Base-by-base conservation (phyloP, 176 grass and related monocot genomes). In the Aegilops sharonensis region DNA sequence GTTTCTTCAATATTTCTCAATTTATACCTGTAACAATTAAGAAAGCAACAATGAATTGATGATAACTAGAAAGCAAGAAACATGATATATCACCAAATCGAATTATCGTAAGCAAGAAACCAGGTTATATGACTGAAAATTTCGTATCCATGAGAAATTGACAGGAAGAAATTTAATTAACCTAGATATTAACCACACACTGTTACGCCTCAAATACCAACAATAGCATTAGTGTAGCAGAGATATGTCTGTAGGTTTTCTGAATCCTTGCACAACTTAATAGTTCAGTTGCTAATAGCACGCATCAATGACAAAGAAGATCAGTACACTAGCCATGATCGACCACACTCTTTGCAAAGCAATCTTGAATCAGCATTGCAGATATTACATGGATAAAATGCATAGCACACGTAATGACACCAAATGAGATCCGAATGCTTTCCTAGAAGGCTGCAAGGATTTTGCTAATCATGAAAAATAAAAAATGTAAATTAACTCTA, bases 1-100 rank as follows among this genome's bases (percentile, higher is more conserved):
- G 96, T 98, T 89, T 98, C 96, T 91, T 98, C 96, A 27, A 98
- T 98, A 67, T 98, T 98, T 85, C 82, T 90, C 80, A 98, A 86
- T 83, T 98, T 95, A 78, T 91, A 98, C 85, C 96, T 98, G 54
- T 39, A 13, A 39, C 4, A 3, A 64, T 27, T 27, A 27, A 27
- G 27, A 27, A 27, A 27, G 27, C 27, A 27, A 27, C 27, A 27
- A 27, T 27, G 27, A 27, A 27, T 27, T 27, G 27, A 27, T 27
- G 27, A 27, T 27, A 27, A 27, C 27, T 27, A 27, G 36, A 80
- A 77, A 56, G 48, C 48, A 34, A 34, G 17, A 34, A 77, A 57
- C 9, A 34, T 77, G 0, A 57, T 35, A 39, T 27, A 77, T 9
- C 11, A 75, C 72, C 72, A 48, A 73, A 73, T 13, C 1, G 11